These are phyloP conservation scores for Xylaria palmicola DNA, from an alignment of 495 filamentous ascomycete species.

Conservation along the genomic window DNA sequence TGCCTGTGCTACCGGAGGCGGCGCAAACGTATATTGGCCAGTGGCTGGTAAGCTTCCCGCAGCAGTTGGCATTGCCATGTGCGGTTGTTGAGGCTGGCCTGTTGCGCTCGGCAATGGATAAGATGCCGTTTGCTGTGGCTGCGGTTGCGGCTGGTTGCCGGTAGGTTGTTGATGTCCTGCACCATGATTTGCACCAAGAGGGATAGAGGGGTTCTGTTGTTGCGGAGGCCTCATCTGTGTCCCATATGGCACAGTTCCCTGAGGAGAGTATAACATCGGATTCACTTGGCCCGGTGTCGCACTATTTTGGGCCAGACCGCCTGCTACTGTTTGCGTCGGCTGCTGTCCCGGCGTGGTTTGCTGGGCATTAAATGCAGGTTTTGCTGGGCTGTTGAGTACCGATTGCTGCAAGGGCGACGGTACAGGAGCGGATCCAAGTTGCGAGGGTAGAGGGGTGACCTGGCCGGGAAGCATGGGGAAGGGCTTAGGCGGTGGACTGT, in stretches of 20 bases:
- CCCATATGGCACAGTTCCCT: constrained; percentile 4
- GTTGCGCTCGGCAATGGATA: background rate
- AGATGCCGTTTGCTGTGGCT: background rate
- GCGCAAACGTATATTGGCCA: constrained; percentile 3
- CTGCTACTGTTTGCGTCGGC: constrained; percentile 7
- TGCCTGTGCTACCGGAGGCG: constrained; percentile 14
- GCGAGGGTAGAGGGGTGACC: constrained; percentile 27
- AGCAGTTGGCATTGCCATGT: background rate
- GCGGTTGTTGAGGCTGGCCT: background rate
- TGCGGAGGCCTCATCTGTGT: constrained; percentile 14
- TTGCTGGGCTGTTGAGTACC: background rate
- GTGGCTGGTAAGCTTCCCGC: background rate
- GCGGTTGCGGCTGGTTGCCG: background rate
- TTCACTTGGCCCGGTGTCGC: background rate
- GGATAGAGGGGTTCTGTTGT: constrained; percentile 11
- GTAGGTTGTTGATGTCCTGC: background rate
- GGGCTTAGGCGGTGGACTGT: constrained; percentile 14
- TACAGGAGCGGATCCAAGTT: constrained; percentile 23
- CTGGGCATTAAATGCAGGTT: background rate
- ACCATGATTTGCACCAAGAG: background rate
- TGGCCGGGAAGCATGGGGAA: constrained; percentile 34
- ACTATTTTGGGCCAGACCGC: background rate
- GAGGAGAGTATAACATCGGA: background rate
- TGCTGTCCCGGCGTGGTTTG: constrained; percentile 3
- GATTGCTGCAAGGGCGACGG: background rate